Evolutionary conservation across 768 basidiomycete species (phyloP).

Genomic region (Calocybe cyanea): DNA sequence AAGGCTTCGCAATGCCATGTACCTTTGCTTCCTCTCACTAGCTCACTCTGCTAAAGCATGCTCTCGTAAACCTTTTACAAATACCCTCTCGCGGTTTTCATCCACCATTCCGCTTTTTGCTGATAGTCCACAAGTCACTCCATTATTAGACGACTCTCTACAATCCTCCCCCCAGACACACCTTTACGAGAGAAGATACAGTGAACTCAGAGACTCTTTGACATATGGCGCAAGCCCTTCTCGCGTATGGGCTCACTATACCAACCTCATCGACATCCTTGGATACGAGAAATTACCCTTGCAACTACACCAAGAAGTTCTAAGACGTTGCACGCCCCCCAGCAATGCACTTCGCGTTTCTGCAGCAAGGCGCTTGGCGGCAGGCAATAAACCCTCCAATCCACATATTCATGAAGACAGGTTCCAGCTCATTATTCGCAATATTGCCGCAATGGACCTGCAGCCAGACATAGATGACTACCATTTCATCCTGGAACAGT

Average conservation of each 20-base stretch:
- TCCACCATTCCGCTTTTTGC: constrained; percentile 13
- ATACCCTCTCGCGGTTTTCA: constrained; percentile 4
- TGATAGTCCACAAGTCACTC: constrained; percentile 3
- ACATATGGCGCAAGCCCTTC: constrained; percentile 35
- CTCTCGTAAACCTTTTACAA: constrained; percentile 3
- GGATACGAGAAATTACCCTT: constrained; percentile 53
- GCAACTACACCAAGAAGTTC: constrained; percentile 63
- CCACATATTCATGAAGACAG: constrained; percentile 64
- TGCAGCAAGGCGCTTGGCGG: constrained; percentile 37
- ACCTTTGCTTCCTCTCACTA: constrained; percentile 17
- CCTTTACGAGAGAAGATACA: constrained; percentile 16
- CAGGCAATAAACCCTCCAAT: constrained; percentile 28
- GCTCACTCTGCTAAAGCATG: constrained; percentile 15
- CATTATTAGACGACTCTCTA: background rate
- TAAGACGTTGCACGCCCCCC: constrained; percentile 60
- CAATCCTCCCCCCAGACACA: constrained; percentile 7
- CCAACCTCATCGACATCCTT: constrained; percentile 46
- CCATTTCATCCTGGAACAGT: constrained; percentile 70
- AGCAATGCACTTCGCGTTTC: constrained; percentile 40
- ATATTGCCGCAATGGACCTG: constrained; percentile 56
- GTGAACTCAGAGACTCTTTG: constrained; percentile 30
- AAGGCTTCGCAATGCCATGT: constrained; percentile 15
- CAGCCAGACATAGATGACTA: constrained; percentile 61
- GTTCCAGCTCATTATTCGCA: constrained; percentile 62
- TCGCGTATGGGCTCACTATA: constrained; percentile 64